Percentiles rank a stretch among this genome's conserved stretches.
Conservation (phyloP, 192 early-diverging fungal species). For the Coemansia asiatica region DNA sequence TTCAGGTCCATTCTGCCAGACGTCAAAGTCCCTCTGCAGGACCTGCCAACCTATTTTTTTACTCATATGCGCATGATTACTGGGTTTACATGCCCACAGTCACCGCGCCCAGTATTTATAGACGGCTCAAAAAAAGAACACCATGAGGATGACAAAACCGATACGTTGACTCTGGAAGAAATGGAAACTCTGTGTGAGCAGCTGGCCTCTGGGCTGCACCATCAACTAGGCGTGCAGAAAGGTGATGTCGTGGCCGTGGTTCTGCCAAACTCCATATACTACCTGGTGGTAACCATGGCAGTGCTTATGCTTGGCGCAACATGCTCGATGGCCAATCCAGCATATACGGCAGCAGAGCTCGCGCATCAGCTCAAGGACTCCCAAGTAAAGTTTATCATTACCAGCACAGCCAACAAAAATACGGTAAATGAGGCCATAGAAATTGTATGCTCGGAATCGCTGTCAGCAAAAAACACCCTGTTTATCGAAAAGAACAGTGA, state of each 20-base stretch:
- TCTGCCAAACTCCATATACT: slow-evolving; percentile 69
- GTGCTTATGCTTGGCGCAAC: slow-evolving; percentile 64
- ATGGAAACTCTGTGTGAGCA: slow-evolving; percentile 15
- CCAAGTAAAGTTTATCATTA: slow-evolving; percentile 63
- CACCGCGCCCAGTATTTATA: slow-evolving; percentile 24
- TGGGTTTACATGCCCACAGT: neutral
- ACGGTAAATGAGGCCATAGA: neutral
- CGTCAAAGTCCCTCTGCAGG: neutral
- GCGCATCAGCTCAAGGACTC: slow-evolving; percentile 74
- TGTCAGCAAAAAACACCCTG: neutral
- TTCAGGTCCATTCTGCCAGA: neutral
- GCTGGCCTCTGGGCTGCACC: slow-evolving; percentile 39
- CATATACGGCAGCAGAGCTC: slow-evolving; percentile 74
- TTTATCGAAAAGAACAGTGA: neutral
- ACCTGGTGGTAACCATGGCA: slow-evolving; percentile 61
- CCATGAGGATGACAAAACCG: neutral
- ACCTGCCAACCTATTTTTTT: slow-evolving; percentile 7
- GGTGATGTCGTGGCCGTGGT: slow-evolving; percentile 73
- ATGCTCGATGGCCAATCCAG: slow-evolving; percentile 75
- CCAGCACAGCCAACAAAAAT: slow-evolving; percentile 18
- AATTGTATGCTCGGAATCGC: neutral
- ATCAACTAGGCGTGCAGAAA: slow-evolving; percentile 57
- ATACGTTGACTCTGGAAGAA: slow-evolving; percentile 12
- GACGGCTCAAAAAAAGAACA: slow-evolving; percentile 3
- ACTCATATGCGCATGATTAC: neutral